phyloP scores from a whole-genome alignment of 1,139 yeast genomes.

The Hemisphaericaspora lyxosophila region DNA sequence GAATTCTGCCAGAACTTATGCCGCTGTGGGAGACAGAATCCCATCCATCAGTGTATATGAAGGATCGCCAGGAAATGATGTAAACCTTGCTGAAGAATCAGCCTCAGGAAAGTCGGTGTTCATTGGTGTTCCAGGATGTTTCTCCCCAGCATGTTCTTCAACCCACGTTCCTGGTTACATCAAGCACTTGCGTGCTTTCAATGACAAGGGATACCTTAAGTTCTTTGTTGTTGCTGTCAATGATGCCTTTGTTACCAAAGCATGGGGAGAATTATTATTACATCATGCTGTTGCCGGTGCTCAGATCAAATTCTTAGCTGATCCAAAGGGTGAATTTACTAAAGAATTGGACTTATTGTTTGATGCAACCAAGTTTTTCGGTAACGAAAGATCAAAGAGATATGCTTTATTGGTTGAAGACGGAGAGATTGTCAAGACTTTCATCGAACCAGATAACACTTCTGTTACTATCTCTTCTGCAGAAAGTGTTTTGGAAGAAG shows the following conservation, averaged over 20 bases:
- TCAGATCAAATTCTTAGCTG: slow-evolving; percentile 65
- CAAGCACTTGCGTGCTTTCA: slow-evolving; percentile 48
- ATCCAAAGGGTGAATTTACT: slow-evolving; percentile 71
- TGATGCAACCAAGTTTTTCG: slow-evolving; percentile 72
- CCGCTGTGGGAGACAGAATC: slow-evolving; percentile 54
- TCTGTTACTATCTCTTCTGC: slow-evolving; percentile 57
- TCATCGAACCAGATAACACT: slow-evolving; percentile 80
- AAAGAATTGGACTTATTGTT: slow-evolving; percentile 62
- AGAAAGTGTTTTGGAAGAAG: slow-evolving; percentile 33
- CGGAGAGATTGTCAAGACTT: slow-evolving; percentile 64
- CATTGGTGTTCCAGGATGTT: slow-evolving; percentile 90
- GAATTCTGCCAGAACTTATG: slow-evolving; percentile 21
- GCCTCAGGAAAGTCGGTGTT: slow-evolving; percentile 55
- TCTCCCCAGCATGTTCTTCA: slow-evolving; percentile 81
- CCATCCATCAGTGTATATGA: slow-evolving; percentile 60
- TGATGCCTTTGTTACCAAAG: slow-evolving; percentile 81
- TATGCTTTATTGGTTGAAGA: slow-evolving; percentile 74
- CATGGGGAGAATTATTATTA: slow-evolving; percentile 27
- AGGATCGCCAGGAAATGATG: slow-evolving; percentile 65
- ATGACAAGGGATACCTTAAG: slow-evolving; percentile 60
- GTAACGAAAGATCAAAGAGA: slow-evolving; percentile 72
- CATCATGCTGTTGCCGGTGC: slow-evolving; percentile 25
- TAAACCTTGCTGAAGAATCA: slow-evolving; percentile 59
- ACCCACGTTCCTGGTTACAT: slow-evolving; percentile 80
- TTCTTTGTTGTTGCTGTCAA: slow-evolving; percentile 76